Percentiles rank a stretch among this genome's conserved stretches.
phyloP scores from a whole-genome alignment of 225 moss, liverwort and hornwort species.

The Ulota crispa region DNA sequence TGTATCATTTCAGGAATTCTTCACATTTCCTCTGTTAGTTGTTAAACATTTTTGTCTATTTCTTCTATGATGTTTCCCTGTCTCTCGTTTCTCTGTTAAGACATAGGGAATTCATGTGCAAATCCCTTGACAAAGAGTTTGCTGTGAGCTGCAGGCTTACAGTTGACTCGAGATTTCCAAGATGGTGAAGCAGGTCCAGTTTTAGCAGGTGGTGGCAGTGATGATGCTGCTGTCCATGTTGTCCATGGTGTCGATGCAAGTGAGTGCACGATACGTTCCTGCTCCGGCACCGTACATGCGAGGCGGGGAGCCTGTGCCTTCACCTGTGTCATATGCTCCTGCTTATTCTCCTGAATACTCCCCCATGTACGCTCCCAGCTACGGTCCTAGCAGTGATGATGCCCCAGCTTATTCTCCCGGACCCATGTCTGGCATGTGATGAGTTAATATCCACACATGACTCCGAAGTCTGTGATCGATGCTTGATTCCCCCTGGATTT shows the following conservation, averaged over 20 bases:
- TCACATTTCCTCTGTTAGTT: too few species aligned
- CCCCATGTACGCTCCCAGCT: not conserved
- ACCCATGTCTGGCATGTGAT: not conserved
- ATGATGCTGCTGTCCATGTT: not conserved
- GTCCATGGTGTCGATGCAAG: not conserved
- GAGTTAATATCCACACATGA: not conserved
- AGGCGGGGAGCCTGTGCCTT: slow-evolving; percentile 5
- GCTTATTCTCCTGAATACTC: not conserved
- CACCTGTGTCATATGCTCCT: not conserved
- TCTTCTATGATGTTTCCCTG: too few species aligned
- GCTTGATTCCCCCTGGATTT: too few species aligned
- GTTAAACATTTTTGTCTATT: too few species aligned
- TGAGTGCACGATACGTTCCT: not conserved
- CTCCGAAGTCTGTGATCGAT: too few species aligned
- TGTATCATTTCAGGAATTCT: too few species aligned
- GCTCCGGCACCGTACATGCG: slow-evolving; percentile 25
- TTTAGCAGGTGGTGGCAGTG: not conserved
- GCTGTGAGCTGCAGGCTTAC: too few species aligned
- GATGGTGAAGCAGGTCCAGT: not conserved
- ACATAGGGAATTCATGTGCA: too few species aligned
- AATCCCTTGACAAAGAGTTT: too few species aligned
- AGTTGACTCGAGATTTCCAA: not conserved
- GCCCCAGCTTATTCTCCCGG: not conserved
- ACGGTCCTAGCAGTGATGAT: not conserved
- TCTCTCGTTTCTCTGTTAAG: too few species aligned